These are phyloP conservation scores for Centrapalus pauciflorus DNA, from an alignment of 129 eudicot genomes.

Conservation along the genomic window DNA sequence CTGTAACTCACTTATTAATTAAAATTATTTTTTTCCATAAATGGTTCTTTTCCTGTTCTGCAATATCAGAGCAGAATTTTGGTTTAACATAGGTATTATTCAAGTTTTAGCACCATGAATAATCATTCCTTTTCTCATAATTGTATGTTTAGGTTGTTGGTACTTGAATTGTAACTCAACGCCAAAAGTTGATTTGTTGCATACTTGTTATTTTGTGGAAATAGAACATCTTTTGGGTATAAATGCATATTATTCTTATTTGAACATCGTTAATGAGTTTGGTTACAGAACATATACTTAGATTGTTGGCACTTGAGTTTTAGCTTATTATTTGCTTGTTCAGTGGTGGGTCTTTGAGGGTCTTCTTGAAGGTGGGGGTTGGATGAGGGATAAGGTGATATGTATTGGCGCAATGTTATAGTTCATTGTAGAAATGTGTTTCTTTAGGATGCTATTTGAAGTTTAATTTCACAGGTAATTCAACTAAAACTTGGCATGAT, in stretches of 20 bases:
- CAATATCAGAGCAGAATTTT: neutral
- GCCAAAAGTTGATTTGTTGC: conserved; percentile 4
- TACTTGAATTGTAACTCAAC: neutral
- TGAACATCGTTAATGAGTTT: neutral
- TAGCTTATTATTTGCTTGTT: neutral
- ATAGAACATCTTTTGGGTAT: neutral
- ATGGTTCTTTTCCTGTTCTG: neutral
- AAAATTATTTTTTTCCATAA: neutral
- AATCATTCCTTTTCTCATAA: neutral
- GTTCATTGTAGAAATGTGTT: neutral
- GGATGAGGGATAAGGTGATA: neutral
- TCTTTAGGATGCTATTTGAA: too few relatives aligned
- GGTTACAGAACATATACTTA: neutral
- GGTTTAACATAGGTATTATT: neutral
- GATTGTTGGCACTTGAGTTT: neutral
- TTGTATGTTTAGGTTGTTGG: neutral
- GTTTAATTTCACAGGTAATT: too few relatives aligned
- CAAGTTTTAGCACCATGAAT: neutral
- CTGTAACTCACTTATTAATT: neutral
- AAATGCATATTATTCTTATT: neutral
- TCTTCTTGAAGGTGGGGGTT: neutral
- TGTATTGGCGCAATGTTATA: neutral
- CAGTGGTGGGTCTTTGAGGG: neutral
- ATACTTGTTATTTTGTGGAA: neutral
- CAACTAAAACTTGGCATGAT: neutral